phyloP scores from a whole-genome alignment of 805 yeast genomes.

The Candida koratica region DNA sequence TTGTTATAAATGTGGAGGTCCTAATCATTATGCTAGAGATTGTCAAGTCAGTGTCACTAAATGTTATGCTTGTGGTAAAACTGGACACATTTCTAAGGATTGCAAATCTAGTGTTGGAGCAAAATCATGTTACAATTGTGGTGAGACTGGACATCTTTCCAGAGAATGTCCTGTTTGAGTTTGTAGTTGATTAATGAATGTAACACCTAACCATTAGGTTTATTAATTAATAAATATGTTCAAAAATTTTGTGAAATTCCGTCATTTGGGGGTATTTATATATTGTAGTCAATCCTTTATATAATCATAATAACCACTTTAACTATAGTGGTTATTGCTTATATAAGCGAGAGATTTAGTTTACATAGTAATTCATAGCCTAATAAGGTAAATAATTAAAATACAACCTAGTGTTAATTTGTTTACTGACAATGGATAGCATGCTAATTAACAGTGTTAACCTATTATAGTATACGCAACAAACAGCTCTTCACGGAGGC shows the following conservation, averaged over 20 bases:
- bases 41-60: slow-evolving; percentile 69
- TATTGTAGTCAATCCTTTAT: too few species aligned
- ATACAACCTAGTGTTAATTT: too few species aligned
- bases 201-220: not conserved
- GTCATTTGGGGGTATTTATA: too few species aligned
- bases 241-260: too few species aligned
- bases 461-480: too few species aligned
- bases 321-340: not conserved
- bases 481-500: too few species aligned
- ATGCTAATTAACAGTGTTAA: too few species aligned
- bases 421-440: too few species aligned
- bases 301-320: not conserved
- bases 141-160: slow-evolving; percentile 82
- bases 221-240: slow-evolving; percentile 1
- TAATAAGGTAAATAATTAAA: too few species aligned
- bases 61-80: slow-evolving; percentile 90
- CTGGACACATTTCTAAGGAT: slow-evolving; percentile 85
- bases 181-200: slow-evolving; percentile 1
- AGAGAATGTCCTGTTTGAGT: slow-evolving; percentile 52
- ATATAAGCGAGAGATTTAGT: not conserved
- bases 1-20: slow-evolving; percentile 90
- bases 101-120: slow-evolving; percentile 53
- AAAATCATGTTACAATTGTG: slow-evolving; percentile 71
- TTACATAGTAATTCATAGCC: too few species aligned
- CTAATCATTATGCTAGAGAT: slow-evolving; percentile 90